Evolutionary conservation across 441 rosid species (phyloP), one percentile per base, ranked within the genome.

Genomic region (Pelargonium citronellum): DNA sequence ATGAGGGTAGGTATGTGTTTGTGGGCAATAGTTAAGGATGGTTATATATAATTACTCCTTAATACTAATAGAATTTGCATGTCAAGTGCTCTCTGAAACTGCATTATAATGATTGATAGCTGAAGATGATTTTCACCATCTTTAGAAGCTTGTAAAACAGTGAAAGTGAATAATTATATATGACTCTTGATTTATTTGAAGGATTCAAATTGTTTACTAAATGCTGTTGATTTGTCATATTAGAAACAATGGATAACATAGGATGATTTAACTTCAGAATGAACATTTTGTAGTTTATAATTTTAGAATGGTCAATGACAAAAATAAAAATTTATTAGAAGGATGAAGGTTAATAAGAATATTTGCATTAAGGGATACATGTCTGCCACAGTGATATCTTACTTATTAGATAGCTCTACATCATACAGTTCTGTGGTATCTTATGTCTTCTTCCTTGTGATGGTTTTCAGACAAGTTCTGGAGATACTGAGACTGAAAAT

Each of bases 391-490:
- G 30, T 53, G 16, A 13, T 13, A 15, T 12, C 16, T 12, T 13
- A 53, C 30, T 24, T 24, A 24, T 24, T 13, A 6, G 16, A 11
- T 13, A 13, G 16, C 20, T 53, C 16, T 53, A 7, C 12, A 7
- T 44, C 11, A 46, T 46, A 1, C 51, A 46, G 20, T 55, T 13
- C 20, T 5, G 22, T 20, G 39, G 15, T n/a, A 8, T 64, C 17
- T 30, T 64, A 41, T 62, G 60, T 61, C 22, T 17, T 58, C 55
- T 79, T 66, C 57, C 46, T 55, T 67, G 67, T 15, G 37, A 69
- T 75, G 69, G 49, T 65, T 69, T 63, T 63, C 75, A 92, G 99
- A 74, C 87, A 68, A 80, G 77, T 79, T 70, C 82, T 41, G 99
- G 89, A 69, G 97, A 91, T 68, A 43, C 71, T 57, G 87, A 80